phyloP scores from a whole-genome alignment of 176 grass and related monocot species.

The Aegilops sharonensis region DNA sequence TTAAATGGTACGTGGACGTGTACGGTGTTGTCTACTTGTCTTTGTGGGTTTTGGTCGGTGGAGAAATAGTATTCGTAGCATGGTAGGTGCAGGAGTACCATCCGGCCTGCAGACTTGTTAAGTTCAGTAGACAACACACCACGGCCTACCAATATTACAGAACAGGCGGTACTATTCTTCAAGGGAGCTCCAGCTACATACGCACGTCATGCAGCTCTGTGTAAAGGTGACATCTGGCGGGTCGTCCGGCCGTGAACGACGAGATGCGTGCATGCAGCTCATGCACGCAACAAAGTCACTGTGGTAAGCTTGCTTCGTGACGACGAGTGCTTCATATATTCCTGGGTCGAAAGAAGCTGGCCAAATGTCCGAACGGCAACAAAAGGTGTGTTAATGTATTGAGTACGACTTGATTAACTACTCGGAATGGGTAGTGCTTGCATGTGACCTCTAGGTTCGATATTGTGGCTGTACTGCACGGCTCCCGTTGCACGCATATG shows the following conservation, averaged over 20 bases:
- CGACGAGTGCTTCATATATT: neutral
- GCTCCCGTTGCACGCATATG: neutral
- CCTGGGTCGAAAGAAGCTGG: neutral
- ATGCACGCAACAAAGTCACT: neutral
- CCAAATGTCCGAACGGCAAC: neutral
- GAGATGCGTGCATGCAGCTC: neutral
- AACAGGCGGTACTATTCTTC: neutral
- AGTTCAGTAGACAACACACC: neutral
- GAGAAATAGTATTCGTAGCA: slow-evolving; percentile 3
- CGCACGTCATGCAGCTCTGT: neutral
- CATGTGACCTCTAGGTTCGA: neutral
- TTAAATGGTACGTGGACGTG: neutral
- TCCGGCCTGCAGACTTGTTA: neutral
- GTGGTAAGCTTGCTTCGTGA: neutral
- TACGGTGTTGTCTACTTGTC: neutral
- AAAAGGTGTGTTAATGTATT: neutral
- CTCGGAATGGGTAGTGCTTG: neutral
- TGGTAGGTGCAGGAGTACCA: neutral
- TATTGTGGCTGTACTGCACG: neutral
- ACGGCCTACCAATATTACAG: no score
- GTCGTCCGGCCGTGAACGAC: neutral
- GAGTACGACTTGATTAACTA: no score
- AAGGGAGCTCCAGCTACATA: slow-evolving; percentile 8
- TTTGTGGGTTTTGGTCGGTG: slow-evolving; percentile 32
- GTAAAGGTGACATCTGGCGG: neutral